Percentiles rank a stretch among this genome's conserved stretches.
Conservation (phyloP, 2,329 filamentous ascomycete genomes). For the Hypocrella siamensis region DNA sequence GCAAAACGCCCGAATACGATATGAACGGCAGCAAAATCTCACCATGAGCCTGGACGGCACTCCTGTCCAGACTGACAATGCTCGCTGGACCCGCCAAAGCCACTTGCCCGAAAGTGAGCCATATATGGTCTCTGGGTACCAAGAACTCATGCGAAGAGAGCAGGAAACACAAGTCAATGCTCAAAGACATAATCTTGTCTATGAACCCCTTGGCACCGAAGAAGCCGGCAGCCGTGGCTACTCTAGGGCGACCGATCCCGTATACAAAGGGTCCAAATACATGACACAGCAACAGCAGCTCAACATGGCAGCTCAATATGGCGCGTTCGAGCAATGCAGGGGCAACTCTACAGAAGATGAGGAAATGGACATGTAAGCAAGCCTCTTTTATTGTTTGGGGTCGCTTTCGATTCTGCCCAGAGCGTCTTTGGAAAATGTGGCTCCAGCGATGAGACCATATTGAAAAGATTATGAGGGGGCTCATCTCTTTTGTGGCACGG, state of each 20-base stretch:
- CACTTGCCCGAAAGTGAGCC: conserved; percentile 45
- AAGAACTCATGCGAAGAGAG: conserved; percentile 48
- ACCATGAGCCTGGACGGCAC: conserved; percentile 40
- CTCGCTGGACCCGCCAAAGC: conserved; percentile 30
- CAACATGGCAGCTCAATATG: conserved; percentile 55
- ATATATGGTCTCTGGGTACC: conserved; percentile 75
- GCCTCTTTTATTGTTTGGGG: not conserved
- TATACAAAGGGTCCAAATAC: conserved; percentile 38
- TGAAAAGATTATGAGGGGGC: too few relatives aligned
- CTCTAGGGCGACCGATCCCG: conserved; percentile 48
- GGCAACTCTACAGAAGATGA: conserved; percentile 27
- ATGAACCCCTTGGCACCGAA: conserved; percentile 21
- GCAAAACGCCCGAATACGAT: conserved; percentile 43
- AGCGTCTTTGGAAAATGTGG: too few relatives aligned
- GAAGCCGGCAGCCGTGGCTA: too few relatives aligned
- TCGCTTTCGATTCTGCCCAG: not conserved
- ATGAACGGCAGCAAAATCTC: conserved; percentile 28
- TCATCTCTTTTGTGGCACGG: too few relatives aligned
- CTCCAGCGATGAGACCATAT: too few relatives aligned
- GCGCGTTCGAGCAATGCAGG: conserved; percentile 36
- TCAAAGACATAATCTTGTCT: conserved; percentile 27
- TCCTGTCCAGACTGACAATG: conserved; percentile 33
- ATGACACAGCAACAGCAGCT: conserved; percentile 32
- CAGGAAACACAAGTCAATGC: conserved; percentile 25
- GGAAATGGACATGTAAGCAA: conserved; percentile 27